Percentiles rank a stretch among this genome's conserved stretches.
These are phyloP conservation scores for Gastrolobium villosum DNA, from an alignment of 306 rosid genomes.

Conservation along the genomic window DNA sequence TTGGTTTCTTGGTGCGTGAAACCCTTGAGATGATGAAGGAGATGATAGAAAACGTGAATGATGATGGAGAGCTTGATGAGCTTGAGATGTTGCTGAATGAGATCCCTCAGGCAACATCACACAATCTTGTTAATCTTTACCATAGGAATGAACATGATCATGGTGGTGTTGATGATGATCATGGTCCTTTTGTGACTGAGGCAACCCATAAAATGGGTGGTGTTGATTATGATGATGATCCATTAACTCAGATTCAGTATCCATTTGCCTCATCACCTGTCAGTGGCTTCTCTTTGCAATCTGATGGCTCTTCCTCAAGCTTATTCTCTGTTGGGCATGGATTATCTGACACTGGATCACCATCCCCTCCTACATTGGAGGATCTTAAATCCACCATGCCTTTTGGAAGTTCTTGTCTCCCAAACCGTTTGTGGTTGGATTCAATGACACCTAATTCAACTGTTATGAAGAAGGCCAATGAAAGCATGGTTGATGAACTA, in stretches of 20 bases:
- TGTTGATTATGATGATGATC: conserved; percentile 49
- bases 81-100: conserved; percentile 63
- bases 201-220: conserved; percentile 43
- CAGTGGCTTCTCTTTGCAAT: conserved; percentile 62
- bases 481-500: conserved; percentile 57
- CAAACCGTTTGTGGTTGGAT: conserved; percentile 43
- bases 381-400: conserved; percentile 54
- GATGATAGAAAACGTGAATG: conserved; percentile 49
- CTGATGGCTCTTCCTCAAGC: conserved; percentile 68
- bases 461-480: conserved; percentile 42
- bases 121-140: conserved; percentile 43
- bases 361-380: conserved; percentile 59
- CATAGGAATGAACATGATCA: conserved; percentile 30
- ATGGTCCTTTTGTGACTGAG: conserved; percentile 34
- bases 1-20: conserved; percentile 20
- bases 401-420: conserved; percentile 37
- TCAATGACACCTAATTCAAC: conserved; percentile 45
- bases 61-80: conserved; percentile 50
- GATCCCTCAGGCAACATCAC: conserved; percentile 68
- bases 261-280: conserved; percentile 58
- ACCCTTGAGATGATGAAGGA: conserved; percentile 35
- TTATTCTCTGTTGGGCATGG: conserved; percentile 59
- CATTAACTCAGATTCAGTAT: conserved; percentile 51
- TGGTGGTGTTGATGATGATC: conserved; percentile 35
- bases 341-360: conserved; percentile 64